Conservation (phyloP, 371 early-diverging fungal genomes). For the Mucor mucedo region DNA sequence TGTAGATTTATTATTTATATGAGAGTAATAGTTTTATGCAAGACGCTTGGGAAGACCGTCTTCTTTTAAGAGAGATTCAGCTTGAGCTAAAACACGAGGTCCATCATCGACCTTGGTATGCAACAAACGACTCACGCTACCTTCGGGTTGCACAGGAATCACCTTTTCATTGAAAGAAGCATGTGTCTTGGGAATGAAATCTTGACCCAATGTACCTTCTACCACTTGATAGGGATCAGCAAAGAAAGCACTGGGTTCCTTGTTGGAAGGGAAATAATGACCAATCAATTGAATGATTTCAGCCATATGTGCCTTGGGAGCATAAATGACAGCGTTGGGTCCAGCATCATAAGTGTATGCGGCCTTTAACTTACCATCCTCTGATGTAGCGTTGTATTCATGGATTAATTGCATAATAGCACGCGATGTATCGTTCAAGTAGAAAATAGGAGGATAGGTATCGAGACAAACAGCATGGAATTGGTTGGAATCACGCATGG, state of each 20-base stretch:
- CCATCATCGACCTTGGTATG: constrained; percentile 93
- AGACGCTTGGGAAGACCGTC: constrained; percentile 60
- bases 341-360: constrained; percentile 98
- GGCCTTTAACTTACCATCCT: constrained; percentile 66
- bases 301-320: constrained; percentile 76
- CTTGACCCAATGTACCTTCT: constrained; percentile 35
- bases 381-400: constrained; percentile 79
- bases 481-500: constrained; percentile 98
- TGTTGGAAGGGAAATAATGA: constrained; percentile 80
- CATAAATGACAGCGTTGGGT: constrained; percentile 97
- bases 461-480: constrained; percentile 97
- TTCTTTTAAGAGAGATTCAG: constrained; percentile 65
- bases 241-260: constrained; percentile 57
- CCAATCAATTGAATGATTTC: constrained; percentile 85
- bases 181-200: constrained; percentile 53
- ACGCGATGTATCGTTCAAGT: constrained; percentile 93
- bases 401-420: constrained; percentile 86
- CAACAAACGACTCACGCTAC: constrained; percentile 85
- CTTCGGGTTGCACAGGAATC: constrained; percentile 69
- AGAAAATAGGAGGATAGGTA: constrained; percentile 94
- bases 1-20: neutral
- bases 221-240: constrained; percentile 66
- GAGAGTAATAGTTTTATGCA: constrained; percentile 19
- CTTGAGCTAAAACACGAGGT: constrained; percentile 74
- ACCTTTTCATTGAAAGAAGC: constrained; percentile 57